Evolutionary conservation across 495 filamentous ascomycete genomes (phyloP), one percentile per base, ranked within the genome.

Genomic region (Aspergillus saccharolyticus): DNA sequence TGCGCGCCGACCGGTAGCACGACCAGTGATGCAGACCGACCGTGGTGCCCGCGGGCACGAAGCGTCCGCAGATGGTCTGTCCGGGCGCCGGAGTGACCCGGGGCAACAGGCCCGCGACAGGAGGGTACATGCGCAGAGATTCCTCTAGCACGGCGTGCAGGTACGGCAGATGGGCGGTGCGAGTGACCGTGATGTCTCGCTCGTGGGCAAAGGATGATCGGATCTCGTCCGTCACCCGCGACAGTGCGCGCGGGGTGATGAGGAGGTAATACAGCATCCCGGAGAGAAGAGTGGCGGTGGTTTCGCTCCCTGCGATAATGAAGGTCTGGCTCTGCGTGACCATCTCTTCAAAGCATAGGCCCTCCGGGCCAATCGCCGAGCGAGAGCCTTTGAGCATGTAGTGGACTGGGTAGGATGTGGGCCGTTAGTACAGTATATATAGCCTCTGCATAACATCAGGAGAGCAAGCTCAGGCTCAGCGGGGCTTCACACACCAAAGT

Each of bases 91-190:
- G 53, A 1, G 39, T 20, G 3, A 47, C 20, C 0, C 53, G 43
- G 17, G 53, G 44, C 16, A 45, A 25, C 43, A 46, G 24, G 1
- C 53, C 20, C 4, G 53, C 43, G 4, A 55, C 53, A 1, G 53
- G 25, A 3, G 53, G 53, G 21, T 28, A 55, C 15, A 55, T 22
- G 18, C 53, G 53, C 8, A 55, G 44, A 1, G 20, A 24, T 16
- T 55, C 53, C 16, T 55, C 19, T 9, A 55, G 44, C 5, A 55
- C 53, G 17, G 53, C 53, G 7, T 18, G 25, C n/a, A 48, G 53
- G 22, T 55, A 39, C 2, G 44, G 22, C 7, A 55, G 39, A 12
- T 33, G 19, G 14, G 53, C 28, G 22, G 33, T 44, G 2, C 39
- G 21, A 3, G 17, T 5, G 21, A 55, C 17, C 9, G n/a, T 30